Evolutionary conservation across 257 asterid species (phyloP).

Genomic region (Osmanthus fragrans): DNA sequence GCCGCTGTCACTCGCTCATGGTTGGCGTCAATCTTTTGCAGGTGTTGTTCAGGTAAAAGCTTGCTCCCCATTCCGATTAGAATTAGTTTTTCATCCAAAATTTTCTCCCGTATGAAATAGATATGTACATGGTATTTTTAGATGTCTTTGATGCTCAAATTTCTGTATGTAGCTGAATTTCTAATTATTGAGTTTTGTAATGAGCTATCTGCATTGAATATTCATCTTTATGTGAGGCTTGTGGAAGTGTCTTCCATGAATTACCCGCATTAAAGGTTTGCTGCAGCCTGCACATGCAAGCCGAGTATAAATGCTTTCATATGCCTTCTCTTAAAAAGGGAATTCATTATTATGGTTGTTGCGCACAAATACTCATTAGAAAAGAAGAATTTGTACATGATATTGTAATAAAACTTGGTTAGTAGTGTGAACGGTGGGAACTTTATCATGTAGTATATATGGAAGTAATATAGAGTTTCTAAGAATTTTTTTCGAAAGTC

Average conservation of each 20-base stretch:
- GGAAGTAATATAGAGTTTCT: not conserved
- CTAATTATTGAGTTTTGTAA: conserved; percentile 5
- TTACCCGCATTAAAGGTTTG: not conserved
- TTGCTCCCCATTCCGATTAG: not conserved
- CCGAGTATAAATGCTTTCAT: not conserved
- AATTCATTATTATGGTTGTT: too few relatives aligned
- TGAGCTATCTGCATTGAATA: not conserved
- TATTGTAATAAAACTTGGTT: not conserved
- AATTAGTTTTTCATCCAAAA: not conserved
- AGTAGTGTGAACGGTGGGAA: not conserved
- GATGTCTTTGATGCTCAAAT: not conserved
- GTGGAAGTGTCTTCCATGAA: not conserved
- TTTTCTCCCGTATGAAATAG: not conserved
- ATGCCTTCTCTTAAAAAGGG: not conserved
- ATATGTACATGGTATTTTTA: not conserved
- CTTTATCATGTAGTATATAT: not conserved
- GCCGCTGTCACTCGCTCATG: conserved; percentile 70
- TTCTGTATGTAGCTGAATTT: not conserved
- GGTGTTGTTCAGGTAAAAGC: conserved; percentile 86
- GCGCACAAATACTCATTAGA: too few relatives aligned
- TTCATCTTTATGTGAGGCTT: not conserved
- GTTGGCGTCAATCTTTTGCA: conserved; percentile 89
- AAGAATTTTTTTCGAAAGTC: not conserved
- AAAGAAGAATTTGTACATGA: not conserved
- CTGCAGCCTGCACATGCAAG: not conserved